A percentile compares a stretch with the other conserved stretches of the same genome.
Evolutionary conservation across 345 rosid genomes (phyloP).

Genomic region (Populus deltoides): DNA sequence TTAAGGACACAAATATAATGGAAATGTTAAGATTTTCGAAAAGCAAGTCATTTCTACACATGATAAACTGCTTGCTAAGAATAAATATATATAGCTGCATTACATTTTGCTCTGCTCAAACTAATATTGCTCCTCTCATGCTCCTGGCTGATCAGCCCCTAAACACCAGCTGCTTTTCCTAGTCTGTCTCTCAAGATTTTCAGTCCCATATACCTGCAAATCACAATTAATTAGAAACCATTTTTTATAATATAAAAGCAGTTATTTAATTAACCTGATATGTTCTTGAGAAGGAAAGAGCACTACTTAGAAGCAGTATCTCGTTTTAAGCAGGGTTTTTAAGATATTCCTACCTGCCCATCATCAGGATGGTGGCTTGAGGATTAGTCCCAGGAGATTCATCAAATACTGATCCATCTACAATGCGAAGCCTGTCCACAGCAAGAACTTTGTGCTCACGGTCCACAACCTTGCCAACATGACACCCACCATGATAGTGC

Average conservation of each 20-base stretch:
- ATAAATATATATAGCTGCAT: neutral
- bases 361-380: constrained; percentile 93
- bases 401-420: constrained; percentile 75
- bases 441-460: constrained; percentile 58
- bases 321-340: neutral
- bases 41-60: neutral
- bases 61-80: neutral
- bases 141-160: constrained; percentile 13
- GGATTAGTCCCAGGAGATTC: constrained; percentile 98
- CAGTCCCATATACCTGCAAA: constrained; percentile 82
- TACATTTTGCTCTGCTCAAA: constrained; percentile 5
- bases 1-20: neutral
- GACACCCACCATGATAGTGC: constrained; percentile 98
- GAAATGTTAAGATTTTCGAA: neutral
- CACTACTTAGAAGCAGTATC: neutral
- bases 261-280: neutral
- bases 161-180: constrained; percentile 53
- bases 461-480: constrained; percentile 74
- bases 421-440: constrained; percentile 60
- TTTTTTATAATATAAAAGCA: neutral
- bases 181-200: constrained; percentile 76
- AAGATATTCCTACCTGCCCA: constrained; percentile 72
- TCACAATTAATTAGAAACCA: constrained; percentile 10
- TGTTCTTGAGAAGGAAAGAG: neutral
- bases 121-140: neutral